Conservation (phyloP, 768 basidiomycete genomes). For the Panaeolus cyanescens region DNA sequence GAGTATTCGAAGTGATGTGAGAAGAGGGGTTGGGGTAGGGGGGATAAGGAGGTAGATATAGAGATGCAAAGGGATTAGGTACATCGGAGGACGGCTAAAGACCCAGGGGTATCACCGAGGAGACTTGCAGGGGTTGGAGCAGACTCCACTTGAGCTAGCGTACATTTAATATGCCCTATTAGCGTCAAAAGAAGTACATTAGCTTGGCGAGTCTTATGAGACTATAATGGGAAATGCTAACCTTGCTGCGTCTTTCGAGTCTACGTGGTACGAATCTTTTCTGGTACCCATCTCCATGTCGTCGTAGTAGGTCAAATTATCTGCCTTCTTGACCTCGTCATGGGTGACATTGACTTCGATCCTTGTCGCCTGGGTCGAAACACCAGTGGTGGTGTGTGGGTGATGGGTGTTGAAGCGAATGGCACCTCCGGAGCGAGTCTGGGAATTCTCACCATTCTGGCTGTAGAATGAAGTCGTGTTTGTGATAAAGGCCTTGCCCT, state of each 20-base stretch:
- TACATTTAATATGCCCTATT: not conserved
- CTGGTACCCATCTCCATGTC: conserved; percentile 5
- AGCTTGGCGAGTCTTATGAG: not conserved
- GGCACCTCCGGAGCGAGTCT: not conserved
- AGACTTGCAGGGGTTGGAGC: not conserved
- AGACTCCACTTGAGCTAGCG: not conserved
- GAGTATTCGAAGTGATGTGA: not conserved
- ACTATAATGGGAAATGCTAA: not conserved
- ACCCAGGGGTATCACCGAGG: not conserved
- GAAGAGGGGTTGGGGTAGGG: not conserved
- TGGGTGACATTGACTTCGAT: conserved; percentile 5
- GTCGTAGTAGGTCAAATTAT: conserved; percentile 1
- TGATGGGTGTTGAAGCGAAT: not conserved
- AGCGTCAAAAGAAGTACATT: not conserved
- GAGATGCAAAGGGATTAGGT: not conserved
- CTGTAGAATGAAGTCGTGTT: not conserved
- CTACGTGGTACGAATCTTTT: not conserved
- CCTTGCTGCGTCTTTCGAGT: not conserved
- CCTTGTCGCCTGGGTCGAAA: not conserved
- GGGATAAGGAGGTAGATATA: not conserved
- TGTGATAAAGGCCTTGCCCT: conserved; percentile 17
- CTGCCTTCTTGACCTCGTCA: conserved; percentile 2
- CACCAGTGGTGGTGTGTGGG: not conserved
- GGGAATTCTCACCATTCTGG: not conserved
- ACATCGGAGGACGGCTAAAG: not conserved